These are phyloP conservation scores for Penicilliopsis zonata DNA, from an alignment of 495 filamentous ascomycete species.

Conservation along the genomic window DNA sequence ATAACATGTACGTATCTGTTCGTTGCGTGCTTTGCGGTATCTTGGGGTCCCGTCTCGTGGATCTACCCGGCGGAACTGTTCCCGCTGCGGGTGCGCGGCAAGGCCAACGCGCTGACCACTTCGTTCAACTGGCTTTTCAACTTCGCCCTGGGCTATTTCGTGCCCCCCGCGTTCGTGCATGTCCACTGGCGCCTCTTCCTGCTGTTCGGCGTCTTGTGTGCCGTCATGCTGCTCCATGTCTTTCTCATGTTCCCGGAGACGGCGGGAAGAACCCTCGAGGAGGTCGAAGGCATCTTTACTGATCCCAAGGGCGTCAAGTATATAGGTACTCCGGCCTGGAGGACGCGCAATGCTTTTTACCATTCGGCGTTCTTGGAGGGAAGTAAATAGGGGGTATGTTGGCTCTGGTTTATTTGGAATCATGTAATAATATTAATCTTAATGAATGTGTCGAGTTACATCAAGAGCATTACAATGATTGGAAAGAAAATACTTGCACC, in stretches of 20 bases:
- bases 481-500: too few relatives aligned
- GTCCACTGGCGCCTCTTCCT: conserved; percentile 67
- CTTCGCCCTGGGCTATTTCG: conserved; percentile 69
- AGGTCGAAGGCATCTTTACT: conserved; percentile 61
- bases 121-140: conserved; percentile 71
- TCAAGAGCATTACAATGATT: too few relatives aligned
- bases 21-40: conserved; percentile 43
- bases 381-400: too few relatives aligned
- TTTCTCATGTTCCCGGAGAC: conserved; percentile 80
- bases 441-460: too few relatives aligned
- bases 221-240: conserved; percentile 59
- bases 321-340: conserved; percentile 51
- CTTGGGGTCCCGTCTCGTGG: conserved; percentile 58
- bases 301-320: conserved; percentile 39
- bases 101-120: conserved; percentile 60
- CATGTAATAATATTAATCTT: too few relatives aligned
- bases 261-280: conserved; percentile 68
- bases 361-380: neutral
- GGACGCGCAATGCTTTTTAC: conserved; percentile 20
- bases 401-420: too few relatives aligned
- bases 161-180: conserved; percentile 60
- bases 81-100: conserved; percentile 50
- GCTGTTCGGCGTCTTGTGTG: conserved; percentile 66
- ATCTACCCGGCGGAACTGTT: conserved; percentile 59
- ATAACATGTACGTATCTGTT: conserved; percentile 57